These are phyloP conservation scores for Perkinsus olseni DNA, from an alignment of 169 alveolate genomes.

Conservation along the genomic window DNA sequence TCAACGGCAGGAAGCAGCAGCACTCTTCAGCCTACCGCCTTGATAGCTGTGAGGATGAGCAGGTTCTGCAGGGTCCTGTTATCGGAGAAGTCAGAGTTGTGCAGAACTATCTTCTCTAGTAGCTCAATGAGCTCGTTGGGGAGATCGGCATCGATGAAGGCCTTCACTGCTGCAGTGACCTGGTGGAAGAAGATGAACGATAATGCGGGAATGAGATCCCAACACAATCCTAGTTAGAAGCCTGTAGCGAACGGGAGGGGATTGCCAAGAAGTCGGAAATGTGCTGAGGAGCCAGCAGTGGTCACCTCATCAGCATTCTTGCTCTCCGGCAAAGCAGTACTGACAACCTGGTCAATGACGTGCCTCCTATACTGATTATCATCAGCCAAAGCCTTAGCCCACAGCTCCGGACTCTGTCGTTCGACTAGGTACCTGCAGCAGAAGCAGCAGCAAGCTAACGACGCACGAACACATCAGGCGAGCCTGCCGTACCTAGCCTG, in stretches of 20 bases:
- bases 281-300: too few species aligned
- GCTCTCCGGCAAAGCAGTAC: conserved; percentile 91
- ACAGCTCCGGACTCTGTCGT: conserved; percentile 87
- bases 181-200: conserved; percentile 12
- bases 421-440: conserved; percentile 82
- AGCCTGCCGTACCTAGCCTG: conserved; percentile 72
- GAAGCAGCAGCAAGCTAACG: background rate
- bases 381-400: conserved; percentile 85
- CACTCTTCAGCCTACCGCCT: conserved; percentile 63
- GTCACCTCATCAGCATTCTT: conserved; percentile 85
- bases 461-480: background rate
- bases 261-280: too few species aligned
- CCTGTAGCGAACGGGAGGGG: too few species aligned
- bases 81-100: conserved; percentile 88
- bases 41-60: conserved; percentile 84
- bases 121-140: conserved; percentile 87
- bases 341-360: conserved; percentile 90
- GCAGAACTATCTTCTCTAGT: conserved; percentile 87
- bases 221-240: too few species aligned
- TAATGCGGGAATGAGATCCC: too few species aligned
- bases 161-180: conserved; percentile 92
- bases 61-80: conserved; percentile 90
- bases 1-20: background rate
- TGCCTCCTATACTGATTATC: conserved; percentile 82
- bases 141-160: conserved; percentile 92